Evolutionary conservation across 2,329 filamentous ascomycete genomes (phyloP).

Genomic region (Verticillium alfalfae): DNA sequence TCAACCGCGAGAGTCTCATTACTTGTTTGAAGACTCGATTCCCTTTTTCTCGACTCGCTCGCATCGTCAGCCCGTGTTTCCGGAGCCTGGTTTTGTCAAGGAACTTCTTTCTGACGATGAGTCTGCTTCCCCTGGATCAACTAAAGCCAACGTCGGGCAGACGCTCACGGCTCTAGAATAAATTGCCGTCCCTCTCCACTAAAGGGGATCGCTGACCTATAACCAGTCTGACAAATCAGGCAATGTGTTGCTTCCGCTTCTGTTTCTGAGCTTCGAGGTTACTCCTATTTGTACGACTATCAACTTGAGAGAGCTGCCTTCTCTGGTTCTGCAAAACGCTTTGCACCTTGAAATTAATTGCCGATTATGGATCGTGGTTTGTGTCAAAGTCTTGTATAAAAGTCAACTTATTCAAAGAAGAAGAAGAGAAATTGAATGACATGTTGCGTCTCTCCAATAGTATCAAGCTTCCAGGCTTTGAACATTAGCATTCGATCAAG

Average conservation of each 20-base stretch:
- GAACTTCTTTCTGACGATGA: background rate
- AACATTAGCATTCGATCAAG: too few species aligned
- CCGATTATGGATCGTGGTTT: too few species aligned
- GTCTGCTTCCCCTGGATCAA: background rate
- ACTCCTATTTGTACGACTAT: too few species aligned
- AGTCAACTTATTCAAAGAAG: too few species aligned
- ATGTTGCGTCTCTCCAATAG: too few species aligned
- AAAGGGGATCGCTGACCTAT: background rate
- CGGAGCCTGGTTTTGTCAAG: background rate
- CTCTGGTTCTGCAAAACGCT: too few species aligned
- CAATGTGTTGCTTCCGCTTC: background rate
- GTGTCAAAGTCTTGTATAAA: too few species aligned
- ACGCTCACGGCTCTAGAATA: background rate
- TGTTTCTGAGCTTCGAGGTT: background rate
- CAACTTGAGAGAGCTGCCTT: too few species aligned
- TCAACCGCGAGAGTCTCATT: background rate
- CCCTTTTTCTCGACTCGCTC: background rate
- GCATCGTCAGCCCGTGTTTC: background rate
- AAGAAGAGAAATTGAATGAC: too few species aligned
- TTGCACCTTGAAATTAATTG: too few species aligned
- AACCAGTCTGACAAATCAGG: background rate
- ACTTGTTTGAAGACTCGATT: background rate
- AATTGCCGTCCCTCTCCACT: background rate
- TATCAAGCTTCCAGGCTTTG: too few species aligned
- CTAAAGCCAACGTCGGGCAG: background rate